These are phyloP conservation scores for Cladophialophora yegresii DNA, from an alignment of 2,329 filamentous ascomycete species.

Conservation along the genomic window DNA sequence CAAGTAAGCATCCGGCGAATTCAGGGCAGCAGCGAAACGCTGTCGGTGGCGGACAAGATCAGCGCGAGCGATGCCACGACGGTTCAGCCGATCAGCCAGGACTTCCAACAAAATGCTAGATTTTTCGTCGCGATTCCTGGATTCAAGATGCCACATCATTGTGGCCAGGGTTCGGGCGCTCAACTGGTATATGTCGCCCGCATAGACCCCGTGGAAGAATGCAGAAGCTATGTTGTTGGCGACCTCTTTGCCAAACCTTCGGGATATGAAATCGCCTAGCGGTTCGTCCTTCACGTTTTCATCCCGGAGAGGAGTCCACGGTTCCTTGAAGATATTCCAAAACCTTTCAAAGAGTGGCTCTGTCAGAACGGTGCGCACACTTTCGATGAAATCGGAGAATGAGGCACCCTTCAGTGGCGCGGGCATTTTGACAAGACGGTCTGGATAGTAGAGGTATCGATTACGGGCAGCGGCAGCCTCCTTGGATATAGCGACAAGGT, in stretches of 20 bases:
- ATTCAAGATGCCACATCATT: slow-evolving; percentile 53
- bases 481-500: slow-evolving; percentile 58
- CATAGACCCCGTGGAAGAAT: slow-evolving; percentile 83
- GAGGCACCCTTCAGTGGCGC: slow-evolving; percentile 40
- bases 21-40: not conserved
- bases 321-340: slow-evolving; percentile 41
- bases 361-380: slow-evolving; percentile 44
- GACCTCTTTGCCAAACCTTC: slow-evolving; percentile 57
- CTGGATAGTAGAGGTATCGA: slow-evolving; percentile 85
- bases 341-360: slow-evolving; percentile 61
- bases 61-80: not conserved
- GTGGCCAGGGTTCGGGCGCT: slow-evolving; percentile 69
- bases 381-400: slow-evolving; percentile 39
- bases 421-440: slow-evolving; percentile 71
- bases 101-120: slow-evolving; percentile 16
- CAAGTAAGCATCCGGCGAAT: not conserved
- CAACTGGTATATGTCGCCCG: slow-evolving; percentile 79
- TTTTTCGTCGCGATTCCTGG: slow-evolving; percentile 20
- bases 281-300: slow-evolving; percentile 64
- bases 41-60: not conserved
- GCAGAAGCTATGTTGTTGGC: slow-evolving; percentile 76
- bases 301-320: slow-evolving; percentile 33
- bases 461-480: slow-evolving; percentile 58
- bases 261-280: slow-evolving; percentile 65
- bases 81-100: slow-evolving; percentile 8